Base-by-base conservation (phyloP, 2,329 filamentous ascomycete genomes). In the Ascochyta fabae region DNA sequence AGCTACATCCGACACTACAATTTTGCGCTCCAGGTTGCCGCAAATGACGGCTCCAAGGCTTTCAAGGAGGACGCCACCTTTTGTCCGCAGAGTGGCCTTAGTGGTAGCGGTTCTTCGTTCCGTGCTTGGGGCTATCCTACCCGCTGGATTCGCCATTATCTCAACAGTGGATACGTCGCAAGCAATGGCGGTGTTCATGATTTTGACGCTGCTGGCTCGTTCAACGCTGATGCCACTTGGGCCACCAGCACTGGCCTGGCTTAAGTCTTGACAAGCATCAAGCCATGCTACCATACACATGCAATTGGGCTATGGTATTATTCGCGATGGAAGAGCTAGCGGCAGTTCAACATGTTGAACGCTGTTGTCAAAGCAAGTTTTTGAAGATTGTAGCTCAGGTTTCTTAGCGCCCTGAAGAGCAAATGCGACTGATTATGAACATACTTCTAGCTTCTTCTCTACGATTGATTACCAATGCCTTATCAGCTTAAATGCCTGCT, bases 21-120 rank as follows among this genome's bases (percentile, higher is more conserved):
- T 70, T 88, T 86, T 47, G 77, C 22, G 26, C 80, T 88, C 0
- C 42, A 70, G 31, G 60, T 88, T 41, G 70, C 76, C 38, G 77
- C 80, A 53, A 80, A 81, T 59, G 86, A 88, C 58, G 79, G 80
- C 49, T 77, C 76, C 51, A 86, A 87, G 76, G 72, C 76, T 47
- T 86, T 88, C 72, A 34, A 73, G 4, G 85, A 88, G 61, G 86
- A 88, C 43, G 84, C 86, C 7, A 88, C 86, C 0, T 88, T 88
- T 72, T 88, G 86, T 66, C 77, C 84, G 0, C 78, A 82, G 68
- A 54, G 78, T 0, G 81, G 80, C 0, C 72, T 88, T 22, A 83
- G 71, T 59, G 82, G 83, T 4, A 66, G 78, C 39, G 84, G 82
- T 6, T 81, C 58, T 58, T 80, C 84, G 0, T 77, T 88, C 29